These are phyloP conservation scores for Epichloe brachyelytri DNA, from an alignment of 2,329 filamentous ascomycete species.

Conservation along the genomic window DNA sequence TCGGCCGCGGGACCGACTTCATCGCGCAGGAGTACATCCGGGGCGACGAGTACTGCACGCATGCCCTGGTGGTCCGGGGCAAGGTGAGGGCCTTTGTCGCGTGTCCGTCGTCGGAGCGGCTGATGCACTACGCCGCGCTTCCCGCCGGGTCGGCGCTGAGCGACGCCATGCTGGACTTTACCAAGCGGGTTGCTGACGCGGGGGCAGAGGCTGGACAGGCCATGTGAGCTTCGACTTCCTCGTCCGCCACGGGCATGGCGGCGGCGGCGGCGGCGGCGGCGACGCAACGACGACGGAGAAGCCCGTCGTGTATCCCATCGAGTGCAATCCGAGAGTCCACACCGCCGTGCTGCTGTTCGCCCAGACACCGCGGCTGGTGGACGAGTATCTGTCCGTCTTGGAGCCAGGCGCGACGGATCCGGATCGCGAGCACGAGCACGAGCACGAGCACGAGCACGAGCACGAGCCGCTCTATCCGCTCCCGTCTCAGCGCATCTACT, in stretches of 20 bases:
- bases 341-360: slow-evolving; percentile 52
- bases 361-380: slow-evolving; percentile 31
- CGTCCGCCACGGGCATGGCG: slow-evolving; percentile 7
- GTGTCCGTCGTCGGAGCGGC: slow-evolving; percentile 47
- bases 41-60: slow-evolving; percentile 56
- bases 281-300: background rate
- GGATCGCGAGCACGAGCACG: background rate
- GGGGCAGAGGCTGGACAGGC: slow-evolving; percentile 23
- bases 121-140: slow-evolving; percentile 55
- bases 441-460: too few species aligned
- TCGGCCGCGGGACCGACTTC: slow-evolving; percentile 41
- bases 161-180: slow-evolving; percentile 51
- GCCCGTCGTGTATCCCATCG: slow-evolving; percentile 45
- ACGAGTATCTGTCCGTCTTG: slow-evolving; percentile 39
- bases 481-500: slow-evolving; percentile 33
- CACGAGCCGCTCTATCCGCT: slow-evolving; percentile 11
- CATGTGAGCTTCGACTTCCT: slow-evolving; percentile 2
- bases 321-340: slow-evolving; percentile 58
- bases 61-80: slow-evolving; percentile 53
- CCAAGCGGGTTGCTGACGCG: slow-evolving; percentile 39
- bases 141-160: slow-evolving; percentile 39
- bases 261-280: slow-evolving; percentile 10
- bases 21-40: slow-evolving; percentile 51
- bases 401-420: slow-evolving; percentile 7
- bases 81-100: slow-evolving; percentile 53